Base-by-base conservation (phyloP, 495 filamentous ascomycete species). In the Delitschia confertaspora region DNA sequence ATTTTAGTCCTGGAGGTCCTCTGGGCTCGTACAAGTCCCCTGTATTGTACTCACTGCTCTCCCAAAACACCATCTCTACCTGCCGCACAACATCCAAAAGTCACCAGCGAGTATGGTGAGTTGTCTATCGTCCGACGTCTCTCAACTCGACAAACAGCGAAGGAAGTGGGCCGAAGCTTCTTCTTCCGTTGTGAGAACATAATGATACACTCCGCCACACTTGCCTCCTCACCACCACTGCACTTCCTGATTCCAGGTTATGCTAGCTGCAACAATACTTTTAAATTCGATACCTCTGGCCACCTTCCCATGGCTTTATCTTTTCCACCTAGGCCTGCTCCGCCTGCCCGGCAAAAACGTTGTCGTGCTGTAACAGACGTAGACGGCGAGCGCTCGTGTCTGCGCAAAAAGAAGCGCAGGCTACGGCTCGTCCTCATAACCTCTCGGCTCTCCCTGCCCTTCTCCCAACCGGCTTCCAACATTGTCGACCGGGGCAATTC, bases 401-500 rank as follows among this genome's bases (percentile, higher is more conserved):
- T 71, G 13, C 50, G 68, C 24, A 73, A 69, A 59, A 86, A 86
- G 65, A 83, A 82, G 60, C 76, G 82, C 19, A 70, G 81, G 6
- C 55, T 85, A 11, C 71, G 76, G 4, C 61, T 76, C 14, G 62
- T 73, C 17, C 63, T 84, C 16, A 71, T 83, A 48, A 86, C 82
- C 3, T 83, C 79, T 3, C 69, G 78, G 13, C 72, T 85, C 1
- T 82, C 78, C 20, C 67, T 65, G 33, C 82, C 80, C 1, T 86
- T 76, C 56, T 81, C 80, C 1, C 63, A 69, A 8, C 82, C 82
- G 0, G 71, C 82, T 4, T 77, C 79, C 16, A 76, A 84, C 57
- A 78, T 83, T 40, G 65, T 79, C 39, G 73, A 78, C 58, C 69
- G 79, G 24, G 70, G 70, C 47, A 50, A 48, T 3, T 68, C 66